Percentiles rank a stretch among this genome's conserved stretches.
phyloP scores from a whole-genome alignment of 176 grass and related monocot genomes.

The Melocanna baccifera region DNA sequence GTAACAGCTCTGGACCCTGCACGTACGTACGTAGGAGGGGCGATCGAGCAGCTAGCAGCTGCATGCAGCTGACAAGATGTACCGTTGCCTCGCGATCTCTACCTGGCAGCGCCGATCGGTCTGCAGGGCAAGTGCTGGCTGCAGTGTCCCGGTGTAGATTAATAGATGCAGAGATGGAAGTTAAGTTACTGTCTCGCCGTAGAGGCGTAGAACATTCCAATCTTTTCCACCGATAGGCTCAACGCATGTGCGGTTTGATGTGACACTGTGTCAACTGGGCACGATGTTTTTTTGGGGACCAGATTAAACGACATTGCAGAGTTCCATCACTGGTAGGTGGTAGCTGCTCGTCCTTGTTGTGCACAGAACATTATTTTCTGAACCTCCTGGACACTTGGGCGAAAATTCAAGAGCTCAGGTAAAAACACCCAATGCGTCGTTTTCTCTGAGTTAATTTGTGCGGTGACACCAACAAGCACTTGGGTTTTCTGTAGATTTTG shows the following conservation, averaged over 20 bases:
- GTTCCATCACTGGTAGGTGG: neutral
- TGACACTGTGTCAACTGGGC: neutral
- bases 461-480: neutral
- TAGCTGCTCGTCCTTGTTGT: neutral
- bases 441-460: neutral
- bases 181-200: neutral
- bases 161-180: neutral
- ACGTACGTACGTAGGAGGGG: neutral
- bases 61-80: neutral
- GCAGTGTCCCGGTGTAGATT: neutral
- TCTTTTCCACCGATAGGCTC: neutral
- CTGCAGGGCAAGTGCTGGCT: neutral
- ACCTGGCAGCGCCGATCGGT: neutral
- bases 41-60: neutral
- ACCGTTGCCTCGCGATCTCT: neutral
- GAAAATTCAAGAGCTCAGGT: neutral
- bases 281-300: neutral
- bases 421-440: neutral
- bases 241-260: neutral
- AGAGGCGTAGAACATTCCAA: slow-evolving; percentile 11
- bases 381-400: neutral
- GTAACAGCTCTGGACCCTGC: neutral
- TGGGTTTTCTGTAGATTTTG: neutral
- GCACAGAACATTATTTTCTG: neutral
- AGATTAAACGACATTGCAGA: neutral